Conservation (phyloP, 192 early-diverging fungal genomes). For the Phlyctochytrium bullatum region DNA sequence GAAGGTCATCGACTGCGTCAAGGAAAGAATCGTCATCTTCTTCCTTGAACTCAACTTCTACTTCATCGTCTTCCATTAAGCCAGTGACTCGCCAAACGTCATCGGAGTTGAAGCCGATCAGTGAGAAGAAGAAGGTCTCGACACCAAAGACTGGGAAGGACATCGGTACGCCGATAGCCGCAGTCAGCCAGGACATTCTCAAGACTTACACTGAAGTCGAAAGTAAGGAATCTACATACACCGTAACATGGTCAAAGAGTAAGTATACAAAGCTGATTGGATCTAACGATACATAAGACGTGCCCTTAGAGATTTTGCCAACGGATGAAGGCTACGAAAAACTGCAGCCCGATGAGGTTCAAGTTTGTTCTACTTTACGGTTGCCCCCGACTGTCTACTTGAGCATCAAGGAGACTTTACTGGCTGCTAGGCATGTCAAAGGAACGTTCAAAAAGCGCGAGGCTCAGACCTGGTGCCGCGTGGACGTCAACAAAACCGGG, state of each 20-base stretch:
- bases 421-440: slow-evolving; percentile 55
- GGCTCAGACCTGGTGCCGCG: slow-evolving; percentile 83
- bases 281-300: slow-evolving; percentile 13
- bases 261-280: background rate
- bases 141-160: background rate
- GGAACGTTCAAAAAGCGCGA: slow-evolving; percentile 83
- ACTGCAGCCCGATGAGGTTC: slow-evolving; percentile 64
- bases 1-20: too few species aligned
- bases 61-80: too few species aligned
- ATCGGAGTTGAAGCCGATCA: background rate
- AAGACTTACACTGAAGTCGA: background rate
- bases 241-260: slow-evolving; percentile 49
- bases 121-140: background rate
- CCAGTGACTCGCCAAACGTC: background rate
- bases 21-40: too few species aligned
- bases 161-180: background rate
- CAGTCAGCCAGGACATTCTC: background rate
- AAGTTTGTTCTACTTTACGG: slow-evolving; percentile 75
- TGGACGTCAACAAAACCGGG: slow-evolving; percentile 89
- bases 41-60: too few species aligned
- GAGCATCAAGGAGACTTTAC: slow-evolving; percentile 73
- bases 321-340: slow-evolving; percentile 36
- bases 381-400: slow-evolving; percentile 83
- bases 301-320: slow-evolving; percentile 26
- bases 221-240: slow-evolving; percentile 6